Percentiles rank a stretch among this genome's conserved stretches.
Evolutionary conservation across 202 grass and related monocot genomes (phyloP).

Genomic region (Dendrocalamus latiflorus): DNA sequence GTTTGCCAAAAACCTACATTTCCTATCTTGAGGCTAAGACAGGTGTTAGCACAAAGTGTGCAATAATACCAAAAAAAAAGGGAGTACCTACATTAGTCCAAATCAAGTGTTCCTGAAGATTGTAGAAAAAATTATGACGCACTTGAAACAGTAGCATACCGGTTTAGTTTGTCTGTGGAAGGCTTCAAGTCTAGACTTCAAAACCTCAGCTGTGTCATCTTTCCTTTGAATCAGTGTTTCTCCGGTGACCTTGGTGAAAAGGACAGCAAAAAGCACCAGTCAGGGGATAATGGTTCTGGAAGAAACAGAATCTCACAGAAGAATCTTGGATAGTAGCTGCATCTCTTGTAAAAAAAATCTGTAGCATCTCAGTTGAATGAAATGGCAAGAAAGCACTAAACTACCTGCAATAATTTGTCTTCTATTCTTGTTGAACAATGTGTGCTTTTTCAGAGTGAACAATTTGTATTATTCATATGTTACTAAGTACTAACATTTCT

Average conservation of each 20-base stretch:
- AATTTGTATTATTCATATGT: background rate
- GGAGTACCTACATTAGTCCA: background rate
- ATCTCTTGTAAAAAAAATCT: background rate
- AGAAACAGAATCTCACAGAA: background rate
- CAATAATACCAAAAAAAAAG: too few species aligned
- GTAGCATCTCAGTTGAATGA: background rate
- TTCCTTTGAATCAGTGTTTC: conserved; percentile 77
- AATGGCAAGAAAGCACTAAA: background rate
- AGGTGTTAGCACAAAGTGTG: background rate
- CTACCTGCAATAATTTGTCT: background rate
- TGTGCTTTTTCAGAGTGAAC: background rate
- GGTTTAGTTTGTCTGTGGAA: conserved; percentile 82
- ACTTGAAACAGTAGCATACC: conserved; percentile 34
- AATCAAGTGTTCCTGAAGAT: background rate
- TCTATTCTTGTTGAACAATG: background rate
- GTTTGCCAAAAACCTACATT: background rate
- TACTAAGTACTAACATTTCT: background rate
- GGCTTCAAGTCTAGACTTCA: conserved; percentile 76
- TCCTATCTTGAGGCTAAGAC: background rate
- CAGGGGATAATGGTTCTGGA: background rate
- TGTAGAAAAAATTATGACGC: background rate
- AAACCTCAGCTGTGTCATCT: conserved; percentile 75
- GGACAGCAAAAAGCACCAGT: background rate
- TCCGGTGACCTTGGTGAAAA: conserved; percentile 56
- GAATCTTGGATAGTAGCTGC: background rate